Evolutionary conservation across 495 filamentous ascomycete species (phyloP).

Genomic region (Aspergillus sclerotioniger): DNA sequence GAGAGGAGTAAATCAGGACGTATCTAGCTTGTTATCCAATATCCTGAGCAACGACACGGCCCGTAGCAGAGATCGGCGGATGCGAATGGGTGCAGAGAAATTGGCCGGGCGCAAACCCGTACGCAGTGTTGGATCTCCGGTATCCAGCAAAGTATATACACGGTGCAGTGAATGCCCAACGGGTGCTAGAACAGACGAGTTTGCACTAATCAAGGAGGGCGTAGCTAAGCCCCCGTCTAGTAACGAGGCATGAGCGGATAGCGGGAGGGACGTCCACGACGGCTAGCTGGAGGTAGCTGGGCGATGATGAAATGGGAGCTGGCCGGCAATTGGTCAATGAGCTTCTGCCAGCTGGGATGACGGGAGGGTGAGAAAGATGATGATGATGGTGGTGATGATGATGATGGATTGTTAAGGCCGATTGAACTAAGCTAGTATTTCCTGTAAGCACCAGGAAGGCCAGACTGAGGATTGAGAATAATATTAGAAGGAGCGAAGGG

Average conservation of each 20-base stretch:
- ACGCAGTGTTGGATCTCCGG: background rate
- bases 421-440: background rate
- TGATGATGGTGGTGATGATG: background rate
- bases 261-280: constrained; percentile 5
- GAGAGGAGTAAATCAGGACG: background rate
- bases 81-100: background rate
- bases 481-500: background rate
- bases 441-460: background rate
- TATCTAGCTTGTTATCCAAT: background rate
- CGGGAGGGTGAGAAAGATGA: background rate
- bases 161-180: constrained; percentile 1
- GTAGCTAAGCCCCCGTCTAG: constrained; percentile 12
- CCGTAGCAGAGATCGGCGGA: constrained; percentile 2
- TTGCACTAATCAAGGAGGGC: constrained; percentile 8
- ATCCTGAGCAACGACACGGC: background rate
- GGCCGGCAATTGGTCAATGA: background rate
- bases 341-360: background rate
- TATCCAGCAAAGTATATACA: background rate
- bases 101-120: background rate
- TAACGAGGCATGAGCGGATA: constrained; percentile 13
- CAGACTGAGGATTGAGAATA: background rate
- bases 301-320: constrained; percentile 3
- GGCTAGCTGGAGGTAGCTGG: background rate
- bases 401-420: background rate
- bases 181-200: background rate